Percentiles rank a stretch among this genome's conserved stretches.
phyloP scores from a whole-genome alignment of 1,284 basidiomycete genomes.

The Violaceomyces palustris region DNA sequence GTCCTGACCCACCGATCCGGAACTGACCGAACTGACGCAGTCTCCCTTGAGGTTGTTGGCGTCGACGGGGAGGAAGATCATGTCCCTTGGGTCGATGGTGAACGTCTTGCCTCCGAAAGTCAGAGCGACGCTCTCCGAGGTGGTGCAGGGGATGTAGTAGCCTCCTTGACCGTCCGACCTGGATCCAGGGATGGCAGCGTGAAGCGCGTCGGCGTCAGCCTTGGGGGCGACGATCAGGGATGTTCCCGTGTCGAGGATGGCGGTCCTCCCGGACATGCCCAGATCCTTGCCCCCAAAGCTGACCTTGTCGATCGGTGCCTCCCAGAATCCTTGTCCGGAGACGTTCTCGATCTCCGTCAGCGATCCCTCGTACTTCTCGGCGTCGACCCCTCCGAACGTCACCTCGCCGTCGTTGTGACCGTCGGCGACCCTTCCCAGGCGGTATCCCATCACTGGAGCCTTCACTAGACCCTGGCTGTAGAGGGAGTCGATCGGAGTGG shows the following conservation, averaged over 20 bases:
- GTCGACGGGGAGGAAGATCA: conserved; percentile 67
- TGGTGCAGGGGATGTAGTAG: conserved; percentile 74
- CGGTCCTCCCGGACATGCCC: conserved; percentile 57
- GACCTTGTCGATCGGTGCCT: conserved; percentile 62
- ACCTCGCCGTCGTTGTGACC: conserved; percentile 69
- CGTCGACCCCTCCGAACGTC: conserved; percentile 75
- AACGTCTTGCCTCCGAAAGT: conserved; percentile 65
- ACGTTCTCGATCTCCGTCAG: conserved; percentile 51
- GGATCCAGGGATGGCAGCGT: conserved; percentile 62
- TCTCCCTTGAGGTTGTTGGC: conserved; percentile 62
- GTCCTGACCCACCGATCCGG: conserved; percentile 57
- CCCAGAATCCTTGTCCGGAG: conserved; percentile 65
- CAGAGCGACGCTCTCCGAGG: conserved; percentile 63
- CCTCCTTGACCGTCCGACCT: conserved; percentile 56
- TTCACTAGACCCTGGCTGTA: conserved; percentile 62
- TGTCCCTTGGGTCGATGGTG: conserved; percentile 57
- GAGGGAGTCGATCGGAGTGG: conserved; percentile 72
- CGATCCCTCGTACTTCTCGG: conserved; percentile 56
- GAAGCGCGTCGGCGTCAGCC: conserved; percentile 59
- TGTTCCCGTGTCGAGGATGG: conserved; percentile 53
- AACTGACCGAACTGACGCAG: conserved; percentile 69
- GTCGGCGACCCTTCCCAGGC: conserved; percentile 66
- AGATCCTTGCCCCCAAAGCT: conserved; percentile 60
- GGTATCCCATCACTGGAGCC: conserved; percentile 71
- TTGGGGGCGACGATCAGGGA: conserved; percentile 54